Conservation (phyloP, 2,329 filamentous ascomycete species). For the Botrytis cinerea region DNA sequence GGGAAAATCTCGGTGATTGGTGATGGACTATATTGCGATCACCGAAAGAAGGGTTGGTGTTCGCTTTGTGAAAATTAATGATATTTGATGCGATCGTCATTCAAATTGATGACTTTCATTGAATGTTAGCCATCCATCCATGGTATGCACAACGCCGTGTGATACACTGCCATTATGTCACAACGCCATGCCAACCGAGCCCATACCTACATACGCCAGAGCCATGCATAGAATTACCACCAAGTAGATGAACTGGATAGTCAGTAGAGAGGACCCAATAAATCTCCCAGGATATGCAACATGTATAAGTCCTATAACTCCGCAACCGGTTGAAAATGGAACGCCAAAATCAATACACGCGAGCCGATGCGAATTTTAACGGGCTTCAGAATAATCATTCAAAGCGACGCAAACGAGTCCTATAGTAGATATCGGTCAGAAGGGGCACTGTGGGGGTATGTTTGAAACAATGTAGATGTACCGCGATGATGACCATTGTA, state of each 20-base stretch:
- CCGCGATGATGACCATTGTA: conserved; percentile 77
- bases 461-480: conserved; percentile 47
- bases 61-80: not conserved
- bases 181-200: conserved; percentile 10
- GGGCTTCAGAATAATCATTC: conserved; percentile 57
- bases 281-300: not conserved
- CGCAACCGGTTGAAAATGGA: conserved; percentile 1
- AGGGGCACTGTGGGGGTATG: not conserved
- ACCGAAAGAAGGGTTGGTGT: not conserved
- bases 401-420: conserved; percentile 64
- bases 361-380: conserved; percentile 27
- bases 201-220: conserved; percentile 9
- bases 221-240: not conserved
- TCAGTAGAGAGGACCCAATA: not conserved
- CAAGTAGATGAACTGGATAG: not conserved
- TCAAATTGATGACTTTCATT: not conserved
- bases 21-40: not conserved
- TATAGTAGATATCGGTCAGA: not conserved
- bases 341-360: conserved; percentile 16
- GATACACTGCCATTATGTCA: not conserved
- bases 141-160: conserved; percentile 1
- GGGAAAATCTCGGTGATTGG: not conserved
- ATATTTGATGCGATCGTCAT: not conserved
- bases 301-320: conserved; percentile 18
- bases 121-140: not conserved